Percentiles rank a stretch among this genome's conserved stretches.
phyloP scores from a whole-genome alignment of 768 basidiomycete genomes.

The Cyclocybe aegerita region DNA sequence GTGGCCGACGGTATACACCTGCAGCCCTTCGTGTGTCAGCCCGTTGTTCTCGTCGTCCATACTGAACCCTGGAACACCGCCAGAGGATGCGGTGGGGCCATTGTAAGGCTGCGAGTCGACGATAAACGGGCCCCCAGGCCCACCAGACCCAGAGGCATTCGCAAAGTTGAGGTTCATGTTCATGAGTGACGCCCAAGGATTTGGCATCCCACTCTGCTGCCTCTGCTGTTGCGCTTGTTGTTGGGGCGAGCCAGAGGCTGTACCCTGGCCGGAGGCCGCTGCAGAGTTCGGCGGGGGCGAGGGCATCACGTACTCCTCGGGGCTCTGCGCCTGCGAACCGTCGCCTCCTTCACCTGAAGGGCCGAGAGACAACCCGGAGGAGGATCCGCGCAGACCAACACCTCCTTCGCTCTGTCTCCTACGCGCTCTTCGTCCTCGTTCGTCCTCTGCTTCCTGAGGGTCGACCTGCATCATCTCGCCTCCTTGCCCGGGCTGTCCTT shows the following conservation, averaged over 20 bases:
- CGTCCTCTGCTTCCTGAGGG: not conserved
- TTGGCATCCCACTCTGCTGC: conserved; percentile 1
- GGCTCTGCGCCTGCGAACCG: not conserved
- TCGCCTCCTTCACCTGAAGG: not conserved
- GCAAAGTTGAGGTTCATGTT: not conserved
- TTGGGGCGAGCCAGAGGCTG: not conserved
- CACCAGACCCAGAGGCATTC: not conserved
- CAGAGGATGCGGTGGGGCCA: not conserved
- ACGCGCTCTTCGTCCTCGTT: not conserved
- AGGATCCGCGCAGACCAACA: too few relatives aligned
- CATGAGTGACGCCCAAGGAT: conserved; percentile 16
- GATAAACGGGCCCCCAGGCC: too few relatives aligned
- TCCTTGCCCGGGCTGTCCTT: not conserved
- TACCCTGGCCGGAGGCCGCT: conserved; percentile 1
- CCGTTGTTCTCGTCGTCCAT: conserved; percentile 12
- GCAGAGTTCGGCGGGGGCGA: not conserved
- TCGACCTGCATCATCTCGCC: not conserved
- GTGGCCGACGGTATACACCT: conserved; percentile 81
- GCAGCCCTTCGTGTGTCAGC: conserved; percentile 61
- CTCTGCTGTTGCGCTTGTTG: conserved; percentile 7
- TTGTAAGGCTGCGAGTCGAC: too few relatives aligned
- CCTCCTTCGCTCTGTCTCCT: not conserved
- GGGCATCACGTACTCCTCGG: conserved; percentile 11
- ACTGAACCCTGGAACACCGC: not conserved
- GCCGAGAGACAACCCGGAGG: too few relatives aligned